phyloP scores from a whole-genome alignment of 1,284 basidiomycete species.

The Moesziomyces globuligerus region DNA sequence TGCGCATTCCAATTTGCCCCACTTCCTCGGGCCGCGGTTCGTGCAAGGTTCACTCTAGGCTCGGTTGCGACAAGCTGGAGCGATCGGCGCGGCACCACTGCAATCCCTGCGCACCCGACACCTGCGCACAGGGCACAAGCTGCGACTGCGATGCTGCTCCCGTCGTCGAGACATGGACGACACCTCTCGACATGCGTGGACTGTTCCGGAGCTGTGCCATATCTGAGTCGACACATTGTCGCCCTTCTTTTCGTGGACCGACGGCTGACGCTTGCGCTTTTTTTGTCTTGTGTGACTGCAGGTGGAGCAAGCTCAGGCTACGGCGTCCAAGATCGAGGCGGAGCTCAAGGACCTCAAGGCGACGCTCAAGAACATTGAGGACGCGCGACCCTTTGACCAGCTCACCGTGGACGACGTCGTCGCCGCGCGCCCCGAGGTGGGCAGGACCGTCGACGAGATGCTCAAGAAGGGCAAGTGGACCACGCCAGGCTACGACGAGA shows the following conservation, averaged over 20 bases:
- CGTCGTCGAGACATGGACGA: conserved; percentile 5
- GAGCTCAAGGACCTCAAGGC: conserved; percentile 92
- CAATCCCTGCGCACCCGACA: too few species aligned
- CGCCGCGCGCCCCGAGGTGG: conserved; percentile 90
- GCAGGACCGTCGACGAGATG: conserved; percentile 94
- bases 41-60: too few species aligned
- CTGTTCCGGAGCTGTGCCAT: too few species aligned
- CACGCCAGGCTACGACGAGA: conserved; percentile 71
- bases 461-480: conserved; percentile 99
- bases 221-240: too few species aligned
- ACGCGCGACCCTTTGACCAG: conserved; percentile 96
- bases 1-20: too few species aligned
- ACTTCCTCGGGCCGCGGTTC: too few species aligned
- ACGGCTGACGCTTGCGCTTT: conserved; percentile 12
- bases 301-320: conserved; percentile 91
- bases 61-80: too few species aligned
- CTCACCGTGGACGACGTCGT: conserved; percentile 92
- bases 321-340: conserved; percentile 87
- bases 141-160: not conserved
- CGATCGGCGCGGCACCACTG: too few species aligned
- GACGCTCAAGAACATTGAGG: conserved; percentile 96
- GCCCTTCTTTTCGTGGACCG: too few species aligned
- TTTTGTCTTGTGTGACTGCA: conserved; percentile 65
- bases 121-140: too few species aligned
- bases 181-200: too few species aligned